Percentiles rank a stretch among this genome's conserved stretches.
Evolutionary conservation across 176 grass and related monocot genomes (phyloP).

Genomic region (Zizania latifolia): DNA sequence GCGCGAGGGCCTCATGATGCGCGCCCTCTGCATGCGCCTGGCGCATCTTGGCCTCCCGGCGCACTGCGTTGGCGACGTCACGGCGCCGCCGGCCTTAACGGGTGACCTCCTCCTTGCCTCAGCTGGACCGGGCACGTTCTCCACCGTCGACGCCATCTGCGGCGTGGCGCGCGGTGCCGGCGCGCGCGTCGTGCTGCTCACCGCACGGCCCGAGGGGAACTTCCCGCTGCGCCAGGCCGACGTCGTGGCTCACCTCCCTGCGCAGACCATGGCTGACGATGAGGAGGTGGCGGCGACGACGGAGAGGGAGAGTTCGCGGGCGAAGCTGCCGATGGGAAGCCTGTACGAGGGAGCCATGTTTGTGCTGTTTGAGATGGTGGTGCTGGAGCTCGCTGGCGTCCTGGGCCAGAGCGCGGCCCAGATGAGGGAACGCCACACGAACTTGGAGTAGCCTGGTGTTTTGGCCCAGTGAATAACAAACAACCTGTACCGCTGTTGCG

Average conservation of each 20-base stretch:
- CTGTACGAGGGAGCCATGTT: conserved; percentile 89
- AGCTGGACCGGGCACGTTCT: conserved; percentile 66
- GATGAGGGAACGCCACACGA: conserved; percentile 63
- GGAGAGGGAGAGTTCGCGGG: not conserved
- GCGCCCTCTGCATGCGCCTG: conserved; percentile 91
- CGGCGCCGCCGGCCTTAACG: conserved; percentile 25
- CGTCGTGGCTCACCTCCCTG: conserved; percentile 52
- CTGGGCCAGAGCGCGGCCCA: conserved; percentile 50
- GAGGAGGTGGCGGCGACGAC: not conserved
- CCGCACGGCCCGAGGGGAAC: conserved; percentile 33
- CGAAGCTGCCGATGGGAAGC: conserved; percentile 91
- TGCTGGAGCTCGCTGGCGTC: conserved; percentile 46
- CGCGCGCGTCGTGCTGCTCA: conserved; percentile 65
- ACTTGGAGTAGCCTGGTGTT: conserved; percentile 37
- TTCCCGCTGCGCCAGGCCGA: conserved; percentile 50
- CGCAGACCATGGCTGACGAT: conserved; percentile 80
- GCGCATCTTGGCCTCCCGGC: conserved; percentile 65
- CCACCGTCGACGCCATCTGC: conserved; percentile 90
- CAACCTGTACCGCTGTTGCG: not conserved
- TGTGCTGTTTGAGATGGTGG: conserved; percentile 95
- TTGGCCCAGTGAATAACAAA: not conserved
- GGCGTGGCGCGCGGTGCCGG: conserved; percentile 49
- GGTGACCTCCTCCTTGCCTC: conserved; percentile 78
- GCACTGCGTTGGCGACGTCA: conserved; percentile 72
- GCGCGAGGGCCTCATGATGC: conserved; percentile 94